Conservation (phyloP, 495 filamentous ascomycete genomes). For the Xylaria castorea region DNA sequence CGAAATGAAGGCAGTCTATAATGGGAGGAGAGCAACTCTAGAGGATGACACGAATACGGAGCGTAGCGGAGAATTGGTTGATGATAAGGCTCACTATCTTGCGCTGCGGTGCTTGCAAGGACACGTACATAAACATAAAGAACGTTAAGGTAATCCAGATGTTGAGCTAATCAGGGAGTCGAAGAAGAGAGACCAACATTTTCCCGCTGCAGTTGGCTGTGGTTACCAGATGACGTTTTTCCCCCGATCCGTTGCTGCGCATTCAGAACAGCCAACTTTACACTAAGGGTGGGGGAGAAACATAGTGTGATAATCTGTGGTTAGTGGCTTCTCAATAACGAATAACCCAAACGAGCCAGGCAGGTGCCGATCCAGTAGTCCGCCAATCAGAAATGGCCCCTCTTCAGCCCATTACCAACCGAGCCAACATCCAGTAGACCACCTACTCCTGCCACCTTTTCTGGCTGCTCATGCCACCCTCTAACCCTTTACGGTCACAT, state of each 20-base stretch:
- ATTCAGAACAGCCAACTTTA: not conserved
- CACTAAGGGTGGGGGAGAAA: conserved; percentile 4
- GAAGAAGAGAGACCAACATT: conserved; percentile 12
- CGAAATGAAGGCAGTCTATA: not conserved
- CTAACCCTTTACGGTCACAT: no score
- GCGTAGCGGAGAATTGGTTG: not conserved
- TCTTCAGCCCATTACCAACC: conserved; percentile 6
- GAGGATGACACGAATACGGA: not conserved
- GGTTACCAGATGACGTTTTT: conserved; percentile 28
- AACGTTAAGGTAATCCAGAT: not conserved
- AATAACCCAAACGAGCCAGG: conserved; percentile 1
- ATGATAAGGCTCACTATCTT: not conserved
- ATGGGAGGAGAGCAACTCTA: not conserved
- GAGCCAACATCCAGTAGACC: no score
- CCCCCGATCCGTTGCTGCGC: conserved; percentile 11
- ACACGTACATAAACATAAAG: not conserved
- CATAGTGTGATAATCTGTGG: not conserved
- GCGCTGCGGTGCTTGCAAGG: not conserved
- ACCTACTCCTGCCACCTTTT: no score
- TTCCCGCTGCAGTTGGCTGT: conserved; percentile 5
- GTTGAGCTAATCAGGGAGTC: not conserved
- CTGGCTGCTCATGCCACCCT: no score
- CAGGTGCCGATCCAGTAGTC: not conserved
- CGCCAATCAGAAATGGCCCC: not conserved
- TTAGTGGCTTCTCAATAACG: not conserved